These are phyloP conservation scores for Megacollybia marginata DNA, from an alignment of 768 basidiomycete genomes.

Conservation along the genomic window DNA sequence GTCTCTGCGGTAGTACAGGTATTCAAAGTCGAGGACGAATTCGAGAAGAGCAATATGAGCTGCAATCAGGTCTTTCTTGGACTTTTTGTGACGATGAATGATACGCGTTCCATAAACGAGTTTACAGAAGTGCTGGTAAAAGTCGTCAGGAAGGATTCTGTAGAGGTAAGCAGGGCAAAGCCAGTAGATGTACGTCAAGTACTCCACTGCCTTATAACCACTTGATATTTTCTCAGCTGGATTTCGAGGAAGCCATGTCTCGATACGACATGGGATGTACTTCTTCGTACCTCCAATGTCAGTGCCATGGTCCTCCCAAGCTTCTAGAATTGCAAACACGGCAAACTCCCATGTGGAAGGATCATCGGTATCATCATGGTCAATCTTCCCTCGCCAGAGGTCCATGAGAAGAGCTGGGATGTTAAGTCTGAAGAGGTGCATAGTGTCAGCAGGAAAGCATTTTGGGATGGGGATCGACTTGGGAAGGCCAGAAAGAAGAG, in stretches of 20 bases:
- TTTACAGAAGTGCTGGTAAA: conserved; percentile 23
- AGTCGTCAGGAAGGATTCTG: conserved; percentile 3
- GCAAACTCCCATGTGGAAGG: conserved; percentile 22
- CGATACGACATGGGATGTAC: conserved; percentile 12
- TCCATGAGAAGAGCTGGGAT: conserved; percentile 5
- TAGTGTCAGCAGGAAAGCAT: conserved; percentile 2
- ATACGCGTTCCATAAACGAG: conserved; percentile 19
- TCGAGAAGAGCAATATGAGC: conserved; percentile 2
- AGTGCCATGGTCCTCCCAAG: conserved; percentile 12
- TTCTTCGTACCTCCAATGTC: conserved; percentile 1
- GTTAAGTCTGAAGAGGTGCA: conserved; percentile 8
- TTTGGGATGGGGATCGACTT: conserved; percentile 1
- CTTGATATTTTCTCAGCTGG: conserved; percentile 22
- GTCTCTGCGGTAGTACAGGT: no score
- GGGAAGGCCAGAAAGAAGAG: not conserved
- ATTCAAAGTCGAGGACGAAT: conserved; percentile 9
- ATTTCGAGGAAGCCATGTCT: conserved; percentile 19
- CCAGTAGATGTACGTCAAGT: conserved; percentile 5
- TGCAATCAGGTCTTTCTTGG: not conserved
- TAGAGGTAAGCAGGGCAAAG: conserved; percentile 9
- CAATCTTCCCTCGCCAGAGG: conserved; percentile 10
- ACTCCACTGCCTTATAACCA: conserved; percentile 12
- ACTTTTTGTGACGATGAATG: conserved; percentile 13
- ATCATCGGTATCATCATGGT: not conserved
- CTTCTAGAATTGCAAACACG: conserved; percentile 1